Evolutionary conservation across 306 rosid genomes (phyloP), one percentile per base, ranked within the genome.

Genomic region (Vigna hirtella): DNA sequence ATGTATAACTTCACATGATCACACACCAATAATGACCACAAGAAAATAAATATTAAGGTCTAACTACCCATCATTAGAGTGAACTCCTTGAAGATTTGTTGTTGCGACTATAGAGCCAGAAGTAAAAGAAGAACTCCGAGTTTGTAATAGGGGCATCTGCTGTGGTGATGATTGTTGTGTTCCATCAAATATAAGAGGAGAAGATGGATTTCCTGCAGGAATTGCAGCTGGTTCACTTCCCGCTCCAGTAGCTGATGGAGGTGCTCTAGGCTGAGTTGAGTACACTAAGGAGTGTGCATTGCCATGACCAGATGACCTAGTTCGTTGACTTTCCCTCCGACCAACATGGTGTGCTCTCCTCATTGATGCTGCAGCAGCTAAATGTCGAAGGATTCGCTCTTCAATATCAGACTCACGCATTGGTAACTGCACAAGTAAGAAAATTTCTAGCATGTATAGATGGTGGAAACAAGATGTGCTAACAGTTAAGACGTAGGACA

Each of bases 311-410:
- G 90, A 78, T 72, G 93, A 45, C 62, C 88, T 85, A 79, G 83
- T 77, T 72, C 91, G 76, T 20, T 81, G 93, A 59, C 84, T 83
- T 79, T 93, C 94, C 82, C 94, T 90, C 65, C 85, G 77, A 53
- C 96, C 85, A 17, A 81, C 75, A 45, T 86, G 91, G 80, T 66
- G 93, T 2, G 88, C 81, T 87, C 96, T 90, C 42, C 97, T 88
- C 93, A 90, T 81, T 20, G 91, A 91, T 53, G 96, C 89, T 9
- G 98, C 96, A 32, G 98, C 94, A 26, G 98, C 90, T 85, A 93
- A 83, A 82, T 88, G 98, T 81, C 89, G 96, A 78, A 93, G 80
- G 70, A 93, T 86, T 56, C 89, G 78, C 81, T 90, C 91, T 88
- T 90, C 98, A 74, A 93, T 89, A 62, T 90, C 93, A 15, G 83